These are phyloP conservation scores for Cudoniella acicularis DNA, from an alignment of 495 filamentous ascomycete species.

Conservation along the genomic window DNA sequence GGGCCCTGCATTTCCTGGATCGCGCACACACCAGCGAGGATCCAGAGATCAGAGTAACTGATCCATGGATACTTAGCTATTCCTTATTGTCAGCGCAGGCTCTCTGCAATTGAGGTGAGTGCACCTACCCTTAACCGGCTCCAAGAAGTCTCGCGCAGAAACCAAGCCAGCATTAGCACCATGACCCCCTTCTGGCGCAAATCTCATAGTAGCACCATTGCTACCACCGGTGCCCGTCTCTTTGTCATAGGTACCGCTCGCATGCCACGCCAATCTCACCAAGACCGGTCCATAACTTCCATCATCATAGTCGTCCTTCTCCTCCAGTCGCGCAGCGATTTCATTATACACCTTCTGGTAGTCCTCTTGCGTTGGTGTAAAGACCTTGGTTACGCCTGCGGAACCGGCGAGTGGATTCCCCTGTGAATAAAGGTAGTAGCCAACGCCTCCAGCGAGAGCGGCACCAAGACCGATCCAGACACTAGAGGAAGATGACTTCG, in stretches of 20 bases:
- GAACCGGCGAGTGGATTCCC: conserved; percentile 42
- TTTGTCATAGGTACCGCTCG: conserved; percentile 84
- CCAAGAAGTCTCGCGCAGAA: conserved; percentile 84
- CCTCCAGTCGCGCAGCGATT: conserved; percentile 72
- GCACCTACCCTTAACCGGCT: conserved; percentile 73
- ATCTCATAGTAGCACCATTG: conserved; percentile 98
- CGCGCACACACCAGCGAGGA: conserved; percentile 76
- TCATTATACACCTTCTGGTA: conserved; percentile 96
- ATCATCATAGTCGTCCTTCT: conserved; percentile 94
- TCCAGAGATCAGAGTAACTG: conserved; percentile 94
- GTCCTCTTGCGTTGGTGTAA: conserved; percentile 76
- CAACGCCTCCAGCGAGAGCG: conserved; percentile 59
- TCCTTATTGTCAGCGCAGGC: conserved; percentile 31
- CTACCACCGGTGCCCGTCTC: conserved; percentile 87
- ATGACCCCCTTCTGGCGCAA: conserved; percentile 85
- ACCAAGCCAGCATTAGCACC: conserved; percentile 92
- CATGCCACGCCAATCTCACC: conserved; percentile 83
- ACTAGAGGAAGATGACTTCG: conserved; percentile 53
- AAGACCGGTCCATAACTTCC: conserved; percentile 92
- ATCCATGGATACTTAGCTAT: conserved; percentile 89
- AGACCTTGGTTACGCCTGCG: conserved; percentile 45
- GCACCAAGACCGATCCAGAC: conserved; percentile 49
- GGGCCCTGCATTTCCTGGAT: conserved; percentile 96
- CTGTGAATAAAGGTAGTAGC: conserved; percentile 66
- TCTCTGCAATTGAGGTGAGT: conserved; percentile 1